Conservation (phyloP, 129 eudicot species). For the Tanacetum coccineum region DNA sequence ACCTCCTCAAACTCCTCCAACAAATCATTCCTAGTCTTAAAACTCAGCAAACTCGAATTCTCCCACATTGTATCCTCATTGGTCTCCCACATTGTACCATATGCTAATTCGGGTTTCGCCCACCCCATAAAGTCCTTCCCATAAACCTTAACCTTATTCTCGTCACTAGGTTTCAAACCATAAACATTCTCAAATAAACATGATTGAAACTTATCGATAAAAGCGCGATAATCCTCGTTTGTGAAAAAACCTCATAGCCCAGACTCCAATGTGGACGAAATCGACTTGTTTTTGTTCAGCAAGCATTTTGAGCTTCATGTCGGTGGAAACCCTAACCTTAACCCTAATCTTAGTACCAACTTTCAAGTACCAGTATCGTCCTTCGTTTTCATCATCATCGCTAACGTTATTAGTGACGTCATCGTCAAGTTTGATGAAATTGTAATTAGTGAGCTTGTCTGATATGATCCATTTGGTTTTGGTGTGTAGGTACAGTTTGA, state of each 20-base stretch:
- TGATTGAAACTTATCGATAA: slow-evolving; percentile 60
- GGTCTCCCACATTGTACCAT: slow-evolving; percentile 86
- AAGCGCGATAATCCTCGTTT: slow-evolving; percentile 61
- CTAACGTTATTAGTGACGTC: slow-evolving; percentile 30
- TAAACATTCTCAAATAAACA: slow-evolving; percentile 93
- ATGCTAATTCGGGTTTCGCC: slow-evolving; percentile 77
- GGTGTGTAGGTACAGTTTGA: slow-evolving; percentile 77
- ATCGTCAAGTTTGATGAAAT: slow-evolving; percentile 37
- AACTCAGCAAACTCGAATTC: too few species aligned
- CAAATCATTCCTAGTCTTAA: slow-evolving; percentile 49
- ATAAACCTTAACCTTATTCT: slow-evolving; percentile 76
- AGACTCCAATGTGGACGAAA: slow-evolving; percentile 77
- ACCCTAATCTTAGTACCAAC: too few species aligned
- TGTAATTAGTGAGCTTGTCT: slow-evolving; percentile 47
- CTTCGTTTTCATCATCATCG: too few species aligned
- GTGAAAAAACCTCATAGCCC: slow-evolving; percentile 76
- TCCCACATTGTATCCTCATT: slow-evolving; percentile 63
- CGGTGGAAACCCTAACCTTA: slow-evolving; percentile 73
- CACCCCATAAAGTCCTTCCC: too few species aligned
- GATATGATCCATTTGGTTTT: slow-evolving; percentile 78
- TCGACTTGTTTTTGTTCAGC: slow-evolving; percentile 89
- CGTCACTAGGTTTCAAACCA: slow-evolving; percentile 65
- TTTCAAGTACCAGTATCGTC: too few species aligned
- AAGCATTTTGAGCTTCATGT: slow-evolving; percentile 82
- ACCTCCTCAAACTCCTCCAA: slow-evolving; percentile 88